Conservation (phyloP, 768 basidiomycete genomes). For the Pleurotus pulmonarius region DNA sequence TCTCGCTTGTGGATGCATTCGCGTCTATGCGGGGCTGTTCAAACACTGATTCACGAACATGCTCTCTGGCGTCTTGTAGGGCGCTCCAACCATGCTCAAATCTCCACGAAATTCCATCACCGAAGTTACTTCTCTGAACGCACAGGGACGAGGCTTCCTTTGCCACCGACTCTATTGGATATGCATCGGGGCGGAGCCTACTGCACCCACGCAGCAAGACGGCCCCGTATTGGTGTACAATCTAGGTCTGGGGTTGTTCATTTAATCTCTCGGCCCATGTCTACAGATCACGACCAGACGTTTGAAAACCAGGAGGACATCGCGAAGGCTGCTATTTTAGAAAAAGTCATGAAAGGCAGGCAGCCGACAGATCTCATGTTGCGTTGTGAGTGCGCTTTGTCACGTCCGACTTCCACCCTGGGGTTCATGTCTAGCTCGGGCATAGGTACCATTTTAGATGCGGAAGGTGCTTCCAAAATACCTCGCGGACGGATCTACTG, state of each 20-base stretch:
- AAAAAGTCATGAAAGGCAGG: conserved; percentile 83
- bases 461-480: conserved; percentile 51
- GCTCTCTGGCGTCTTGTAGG: too few species aligned
- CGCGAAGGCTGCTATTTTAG: conserved; percentile 69
- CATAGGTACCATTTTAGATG: conserved; percentile 83
- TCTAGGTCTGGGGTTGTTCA: conserved; percentile 32
- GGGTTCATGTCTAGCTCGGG: conserved; percentile 5
- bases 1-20: conserved; percentile 6
- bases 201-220: neutral
- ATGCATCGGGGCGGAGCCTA: too few species aligned
- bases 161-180: too few species aligned
- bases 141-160: too few species aligned
- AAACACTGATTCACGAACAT: neutral
- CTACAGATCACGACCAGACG: conserved; percentile 23
- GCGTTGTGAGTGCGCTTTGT: conserved; percentile 61
- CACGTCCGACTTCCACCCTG: conserved; percentile 5
- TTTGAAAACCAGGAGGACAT: conserved; percentile 60
- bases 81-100: neutral
- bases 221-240: neutral
- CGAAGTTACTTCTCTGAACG: too few species aligned
- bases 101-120: neutral
- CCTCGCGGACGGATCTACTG: conserved; percentile 17
- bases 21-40: conserved; percentile 5
- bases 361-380: conserved; percentile 89
- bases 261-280: conserved; percentile 19